These are phyloP conservation scores for Pinus albicaulis DNA, from an alignment of 75 land plant genomes.

Conservation along the genomic window DNA sequence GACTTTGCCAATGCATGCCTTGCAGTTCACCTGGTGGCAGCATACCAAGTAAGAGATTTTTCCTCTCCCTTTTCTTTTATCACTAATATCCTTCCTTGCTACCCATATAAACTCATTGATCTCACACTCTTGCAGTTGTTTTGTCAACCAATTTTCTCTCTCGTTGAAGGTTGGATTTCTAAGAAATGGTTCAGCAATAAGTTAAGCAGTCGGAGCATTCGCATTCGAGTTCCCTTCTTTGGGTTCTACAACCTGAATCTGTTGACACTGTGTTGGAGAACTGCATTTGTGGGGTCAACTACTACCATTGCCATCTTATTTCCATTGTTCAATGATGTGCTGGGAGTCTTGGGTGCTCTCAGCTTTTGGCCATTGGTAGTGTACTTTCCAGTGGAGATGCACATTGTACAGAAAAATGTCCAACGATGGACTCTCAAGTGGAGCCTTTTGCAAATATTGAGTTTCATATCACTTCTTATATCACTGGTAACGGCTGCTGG, in stretches of 20 bases:
- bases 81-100: too few relatives aligned
- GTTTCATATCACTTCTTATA: constrained; percentile 20
- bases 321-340: constrained; percentile 38
- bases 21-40: constrained; percentile 21
- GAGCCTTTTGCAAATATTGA: constrained; percentile 16
- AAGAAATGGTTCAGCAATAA: constrained; percentile 22
- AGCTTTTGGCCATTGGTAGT: constrained; percentile 48
- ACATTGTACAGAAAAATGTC: constrained; percentile 16
- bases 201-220: constrained; percentile 24
- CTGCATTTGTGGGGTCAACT: constrained; percentile 36
- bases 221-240: constrained; percentile 13
- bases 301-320: constrained; percentile 30
- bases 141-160: constrained; percentile 34
- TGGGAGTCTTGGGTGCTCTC: constrained; percentile 40
- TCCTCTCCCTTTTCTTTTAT: too few relatives aligned
- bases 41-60: constrained; percentile 10
- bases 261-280: constrained; percentile 38
- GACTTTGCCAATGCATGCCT: constrained; percentile 29
- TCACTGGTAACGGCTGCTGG: constrained; percentile 19
- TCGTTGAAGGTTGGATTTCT: constrained; percentile 16
- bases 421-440: constrained; percentile 26
- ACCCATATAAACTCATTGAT: too few relatives aligned
- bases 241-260: constrained; percentile 16
- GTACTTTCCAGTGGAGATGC: constrained; percentile 47
- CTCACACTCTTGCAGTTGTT: constrained; percentile 23